Conservation (phyloP, 2,329 filamentous ascomycete species). For the Talaromyces sp. region DNA sequence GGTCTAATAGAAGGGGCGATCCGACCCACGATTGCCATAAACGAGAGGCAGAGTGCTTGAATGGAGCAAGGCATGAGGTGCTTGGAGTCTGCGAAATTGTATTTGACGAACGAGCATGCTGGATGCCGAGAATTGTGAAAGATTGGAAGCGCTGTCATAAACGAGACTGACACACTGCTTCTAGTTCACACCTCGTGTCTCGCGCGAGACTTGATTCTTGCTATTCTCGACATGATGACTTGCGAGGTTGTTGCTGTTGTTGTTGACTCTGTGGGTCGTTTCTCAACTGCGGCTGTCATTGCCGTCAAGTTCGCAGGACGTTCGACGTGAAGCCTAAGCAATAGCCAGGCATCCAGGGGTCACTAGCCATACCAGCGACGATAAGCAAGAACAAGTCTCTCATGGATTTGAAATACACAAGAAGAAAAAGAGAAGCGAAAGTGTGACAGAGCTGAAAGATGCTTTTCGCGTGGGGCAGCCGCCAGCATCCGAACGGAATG, state of each 20-base stretch:
- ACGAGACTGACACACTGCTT: neutral
- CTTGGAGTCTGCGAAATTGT: neutral
- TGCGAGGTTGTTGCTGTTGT: neutral
- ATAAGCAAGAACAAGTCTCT: neutral
- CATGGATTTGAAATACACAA: neutral
- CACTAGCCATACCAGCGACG: neutral
- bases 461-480: neutral
- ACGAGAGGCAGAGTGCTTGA: neutral
- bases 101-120: too few relatives aligned
- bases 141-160: neutral
- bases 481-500: neutral
- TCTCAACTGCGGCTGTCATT: neutral
- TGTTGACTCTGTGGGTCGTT: neutral
- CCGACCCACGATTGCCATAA: neutral
- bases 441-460: neutral
- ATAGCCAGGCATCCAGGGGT: neutral
- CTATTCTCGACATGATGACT: neutral
- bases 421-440: neutral
- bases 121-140: neutral
- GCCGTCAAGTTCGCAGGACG: neutral
- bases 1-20: neutral
- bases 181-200: neutral
- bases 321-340: neutral
- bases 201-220: neutral
- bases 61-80: neutral